Conservation (phyloP, 2,329 filamentous ascomycete genomes). For the Curvularia verruculosa region DNA sequence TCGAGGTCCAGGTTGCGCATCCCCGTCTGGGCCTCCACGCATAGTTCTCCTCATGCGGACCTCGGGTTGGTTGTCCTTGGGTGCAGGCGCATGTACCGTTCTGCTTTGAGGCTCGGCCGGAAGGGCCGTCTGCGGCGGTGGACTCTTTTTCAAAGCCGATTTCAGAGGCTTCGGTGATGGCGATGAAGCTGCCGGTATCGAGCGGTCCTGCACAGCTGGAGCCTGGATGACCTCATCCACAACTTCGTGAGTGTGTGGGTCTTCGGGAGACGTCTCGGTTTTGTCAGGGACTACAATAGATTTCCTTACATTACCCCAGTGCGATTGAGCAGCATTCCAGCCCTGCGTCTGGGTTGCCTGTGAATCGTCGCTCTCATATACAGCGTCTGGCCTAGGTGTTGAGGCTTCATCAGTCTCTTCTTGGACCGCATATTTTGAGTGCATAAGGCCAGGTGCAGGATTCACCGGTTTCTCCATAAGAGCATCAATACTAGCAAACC, state of each 20-base stretch:
- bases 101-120: slow-evolving; percentile 19
- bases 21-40: slow-evolving; percentile 18
- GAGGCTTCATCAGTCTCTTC: slow-evolving; percentile 22
- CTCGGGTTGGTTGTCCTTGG: slow-evolving; percentile 15
- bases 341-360: slow-evolving; percentile 50
- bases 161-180: slow-evolving; percentile 44
- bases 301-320: slow-evolving; percentile 70
- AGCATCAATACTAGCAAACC: slow-evolving; percentile 75
- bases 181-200: slow-evolving; percentile 13
- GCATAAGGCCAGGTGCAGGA: slow-evolving; percentile 32
- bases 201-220: slow-evolving; percentile 14
- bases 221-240: slow-evolving; percentile 19
- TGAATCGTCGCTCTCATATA: slow-evolving; percentile 14
- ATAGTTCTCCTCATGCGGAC: slow-evolving; percentile 49
- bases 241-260: slow-evolving; percentile 7
- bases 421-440: slow-evolving; percentile 33
- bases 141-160: slow-evolving; percentile 51
- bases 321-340: slow-evolving; percentile 72
- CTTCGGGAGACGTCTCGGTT: slow-evolving; percentile 11
- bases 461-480: slow-evolving; percentile 66
- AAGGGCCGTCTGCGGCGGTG: slow-evolving; percentile 25
- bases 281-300: slow-evolving; percentile 59
- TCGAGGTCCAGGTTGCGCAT: slow-evolving; percentile 19
- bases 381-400: slow-evolving; percentile 18
- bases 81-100: slow-evolving; percentile 13